Conservation (phyloP, 1,284 basidiomycete species). For the Ceratobasidium sp. region DNA sequence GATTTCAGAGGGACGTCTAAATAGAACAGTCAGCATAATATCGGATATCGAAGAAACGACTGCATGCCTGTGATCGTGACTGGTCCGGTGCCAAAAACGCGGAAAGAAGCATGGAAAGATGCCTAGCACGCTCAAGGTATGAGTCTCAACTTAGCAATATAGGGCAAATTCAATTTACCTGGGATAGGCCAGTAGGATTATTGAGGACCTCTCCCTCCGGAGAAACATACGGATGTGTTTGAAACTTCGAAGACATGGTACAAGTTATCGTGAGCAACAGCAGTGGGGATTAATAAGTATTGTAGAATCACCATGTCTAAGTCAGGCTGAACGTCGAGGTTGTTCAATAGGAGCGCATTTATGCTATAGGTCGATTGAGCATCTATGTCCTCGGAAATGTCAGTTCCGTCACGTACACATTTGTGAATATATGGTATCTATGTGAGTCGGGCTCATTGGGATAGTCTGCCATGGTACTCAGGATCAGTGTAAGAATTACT, state of each 20-base stretch:
- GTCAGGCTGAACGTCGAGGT: conserved; percentile 44
- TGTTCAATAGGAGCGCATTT: conserved; percentile 38
- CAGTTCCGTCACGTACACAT: conserved; percentile 19
- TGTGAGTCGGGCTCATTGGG: conserved; percentile 44
- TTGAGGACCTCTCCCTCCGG: conserved; percentile 19
- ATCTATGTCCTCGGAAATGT: background rate
- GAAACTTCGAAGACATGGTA: conserved; percentile 26
- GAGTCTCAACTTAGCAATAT: background rate
- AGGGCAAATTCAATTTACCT: conserved; percentile 11
- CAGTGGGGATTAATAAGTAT: background rate
- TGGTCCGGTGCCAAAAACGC: conserved; percentile 44
- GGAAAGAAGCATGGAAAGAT: conserved; percentile 45
- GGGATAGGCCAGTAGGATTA: conserved; percentile 8
- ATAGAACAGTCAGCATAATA: background rate
- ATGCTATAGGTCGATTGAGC: conserved; percentile 2
- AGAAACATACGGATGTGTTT: conserved; percentile 45
- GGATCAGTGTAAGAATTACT: background rate
- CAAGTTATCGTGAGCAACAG: background rate
- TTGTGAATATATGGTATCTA: conserved; percentile 44
- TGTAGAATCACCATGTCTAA: conserved; percentile 44
- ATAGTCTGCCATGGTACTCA: conserved; percentile 17
- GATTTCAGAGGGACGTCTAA: conserved; percentile 42
- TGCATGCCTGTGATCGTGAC: conserved; percentile 42
- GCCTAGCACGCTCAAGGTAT: conserved; percentile 18
- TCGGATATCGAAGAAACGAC: background rate